Percentiles rank a stretch among this genome's conserved stretches.
Evolutionary conservation across 2,329 filamentous ascomycete species (phyloP).

Genomic region (Alternaria conjuncta): DNA sequence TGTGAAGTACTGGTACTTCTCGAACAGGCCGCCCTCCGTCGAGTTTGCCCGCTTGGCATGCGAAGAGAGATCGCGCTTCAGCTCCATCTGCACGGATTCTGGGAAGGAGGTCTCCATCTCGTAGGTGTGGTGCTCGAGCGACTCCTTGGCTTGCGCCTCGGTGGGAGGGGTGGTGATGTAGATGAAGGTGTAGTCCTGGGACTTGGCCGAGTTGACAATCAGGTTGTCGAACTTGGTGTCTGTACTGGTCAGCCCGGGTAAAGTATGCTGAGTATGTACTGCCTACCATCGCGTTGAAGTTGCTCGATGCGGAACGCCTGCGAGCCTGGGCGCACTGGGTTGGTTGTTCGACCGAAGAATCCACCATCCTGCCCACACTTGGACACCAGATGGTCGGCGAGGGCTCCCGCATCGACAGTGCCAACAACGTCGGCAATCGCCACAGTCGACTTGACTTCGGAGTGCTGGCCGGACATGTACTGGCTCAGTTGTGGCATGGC

Average conservation of each 20-base stretch:
- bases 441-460: conserved; percentile 62
- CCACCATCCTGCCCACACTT: conserved; percentile 55
- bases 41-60: conserved; percentile 34
- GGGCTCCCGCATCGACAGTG: conserved; percentile 51
- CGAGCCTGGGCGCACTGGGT: conserved; percentile 23
- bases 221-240: conserved; percentile 31
- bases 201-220: conserved; percentile 50
- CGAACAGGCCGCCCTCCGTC: conserved; percentile 66
- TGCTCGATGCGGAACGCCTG: conserved; percentile 19
- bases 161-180: conserved; percentile 70
- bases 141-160: conserved; percentile 31
- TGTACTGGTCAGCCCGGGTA: conserved; percentile 16
- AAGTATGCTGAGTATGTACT: background rate
- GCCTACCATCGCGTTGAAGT: conserved; percentile 30
- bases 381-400: conserved; percentile 53
- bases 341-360: conserved; percentile 20
- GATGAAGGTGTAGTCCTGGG: conserved; percentile 72
- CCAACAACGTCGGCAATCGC: conserved; percentile 62
- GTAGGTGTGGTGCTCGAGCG: conserved; percentile 56
- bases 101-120: conserved; percentile 69
- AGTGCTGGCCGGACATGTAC: conserved; percentile 56
- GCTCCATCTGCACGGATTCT: conserved; percentile 70
- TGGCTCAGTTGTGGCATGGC: conserved; percentile 62
- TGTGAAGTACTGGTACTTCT: conserved; percentile 93
- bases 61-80: conserved; percentile 69